Evolutionary conservation across 1,284 basidiomycete species (phyloP), one percentile per base, ranked within the genome.

Genomic region (Trichosporon asahii): DNA sequence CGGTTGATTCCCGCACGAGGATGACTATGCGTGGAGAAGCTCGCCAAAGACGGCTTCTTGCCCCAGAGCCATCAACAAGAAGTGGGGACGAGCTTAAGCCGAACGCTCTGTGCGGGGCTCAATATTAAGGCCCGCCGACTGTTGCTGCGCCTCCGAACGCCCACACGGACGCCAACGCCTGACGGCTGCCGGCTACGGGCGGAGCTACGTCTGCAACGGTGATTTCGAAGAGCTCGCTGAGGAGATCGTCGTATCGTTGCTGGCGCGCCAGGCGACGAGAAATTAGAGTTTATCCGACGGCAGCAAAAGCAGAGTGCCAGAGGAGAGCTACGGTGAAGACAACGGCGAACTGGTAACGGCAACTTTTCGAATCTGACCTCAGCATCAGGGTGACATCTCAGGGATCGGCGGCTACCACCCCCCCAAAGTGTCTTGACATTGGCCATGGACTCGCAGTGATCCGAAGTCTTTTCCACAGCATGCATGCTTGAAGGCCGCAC

Each of bases 281-380:
- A 25, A 53, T 25, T 53, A 25, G 49, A 53, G 49, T 53, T 53
- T 53, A 53, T 53, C 49, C 49, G 49, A 53, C 49, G 49, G 49
- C 49, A 53, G 15, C 49, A 53, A 53, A 25, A 2, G 15, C 3
- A 44, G 15, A 15, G 18, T n/a, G 3, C 40, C 6, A 53, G 23
- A 21, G 18, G 49, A 21, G 49, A 53, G 49, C 31, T 8, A 33
- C 31, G 9, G 44, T 21, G 18, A 53, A 53, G 49, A 18, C 31
- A 53, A 25, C 49, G 49, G n/a, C 9, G 49, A 53, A 53, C 40
- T 44, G 40, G 18, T 18, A 23, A 53, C 49, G 49, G 49, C 49
- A 53, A 53, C 49, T 53, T 53, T 53, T 53, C 49, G 49, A 53
- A 53, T 53, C 11, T 9, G 21, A 25, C 49, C 49, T 25, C 49